These are phyloP conservation scores for Globisporangium cederbergense DNA, from an alignment of 352 stramenopile genomes.

Conservation along the genomic window DNA sequence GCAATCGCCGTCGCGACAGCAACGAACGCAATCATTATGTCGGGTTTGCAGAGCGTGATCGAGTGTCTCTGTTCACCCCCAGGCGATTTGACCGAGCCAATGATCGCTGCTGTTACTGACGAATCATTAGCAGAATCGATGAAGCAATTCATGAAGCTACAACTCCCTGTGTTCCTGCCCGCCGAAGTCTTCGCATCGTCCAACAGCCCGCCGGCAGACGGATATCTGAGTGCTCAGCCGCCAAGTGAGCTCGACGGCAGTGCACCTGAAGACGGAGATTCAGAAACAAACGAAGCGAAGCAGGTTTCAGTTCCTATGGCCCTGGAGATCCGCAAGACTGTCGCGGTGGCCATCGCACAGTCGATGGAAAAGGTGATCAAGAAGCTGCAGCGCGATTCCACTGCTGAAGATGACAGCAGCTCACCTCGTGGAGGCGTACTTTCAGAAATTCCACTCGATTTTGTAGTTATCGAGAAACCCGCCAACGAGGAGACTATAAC, in stretches of 20 bases:
- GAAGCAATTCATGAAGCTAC: neutral
- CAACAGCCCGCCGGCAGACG: neutral
- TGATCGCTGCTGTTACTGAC: conserved; percentile 12
- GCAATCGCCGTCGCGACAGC: conserved; percentile 17
- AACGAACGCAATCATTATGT: conserved; percentile 26
- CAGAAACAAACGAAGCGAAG: neutral
- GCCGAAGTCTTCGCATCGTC: neutral
- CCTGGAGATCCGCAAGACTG: conserved; percentile 25
- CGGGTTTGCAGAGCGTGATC: conserved; percentile 25
- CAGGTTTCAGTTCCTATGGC: conserved; percentile 21
- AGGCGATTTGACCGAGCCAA: conserved; percentile 11
- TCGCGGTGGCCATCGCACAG: conserved; percentile 18
- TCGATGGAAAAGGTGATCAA: conserved; percentile 27
- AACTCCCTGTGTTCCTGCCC: neutral
- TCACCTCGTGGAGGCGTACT: neutral
- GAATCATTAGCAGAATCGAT: neutral
- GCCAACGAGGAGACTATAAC: neutral
- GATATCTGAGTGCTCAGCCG: too few relatives aligned
- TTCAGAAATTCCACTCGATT: neutral
- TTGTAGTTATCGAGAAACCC: neutral
- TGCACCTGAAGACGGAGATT: neutral
- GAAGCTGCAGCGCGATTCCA: conserved; percentile 2
- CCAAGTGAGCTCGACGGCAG: neutral
- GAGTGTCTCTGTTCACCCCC: conserved; percentile 16
- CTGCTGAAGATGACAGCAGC: too few relatives aligned